Evolutionary conservation across 257 asterid species (phyloP).

Genomic region (Solanum neorickii): DNA sequence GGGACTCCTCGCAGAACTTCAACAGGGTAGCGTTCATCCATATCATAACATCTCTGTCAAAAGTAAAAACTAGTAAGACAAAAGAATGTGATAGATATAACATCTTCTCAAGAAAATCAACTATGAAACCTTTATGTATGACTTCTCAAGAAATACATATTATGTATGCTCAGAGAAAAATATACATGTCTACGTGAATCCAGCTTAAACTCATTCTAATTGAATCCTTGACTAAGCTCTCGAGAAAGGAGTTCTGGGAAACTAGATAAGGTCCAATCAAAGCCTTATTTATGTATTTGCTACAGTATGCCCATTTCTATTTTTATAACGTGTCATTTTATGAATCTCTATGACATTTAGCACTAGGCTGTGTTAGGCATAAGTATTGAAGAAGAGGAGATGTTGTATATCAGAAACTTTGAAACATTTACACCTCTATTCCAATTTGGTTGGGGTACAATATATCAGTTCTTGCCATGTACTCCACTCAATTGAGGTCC

Average conservation of each 20-base stretch:
- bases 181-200: background rate
- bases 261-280: background rate
- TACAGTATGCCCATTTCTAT: background rate
- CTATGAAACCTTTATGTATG: background rate
- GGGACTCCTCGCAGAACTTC: conserved; percentile 21
- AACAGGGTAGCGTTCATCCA: conserved; percentile 26
- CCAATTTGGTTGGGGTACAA: background rate
- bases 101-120: background rate
- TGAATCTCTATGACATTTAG: background rate
- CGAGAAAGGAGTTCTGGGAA: background rate
- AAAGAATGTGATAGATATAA: background rate
- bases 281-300: background rate
- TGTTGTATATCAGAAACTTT: background rate
- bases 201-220: background rate
- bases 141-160: background rate
- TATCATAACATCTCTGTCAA: conserved; percentile 49
- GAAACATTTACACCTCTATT: background rate
- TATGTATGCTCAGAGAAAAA: background rate
- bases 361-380: background rate
- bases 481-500: background rate
- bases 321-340: background rate
- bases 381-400: background rate
- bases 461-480: background rate
- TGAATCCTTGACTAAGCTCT: background rate
- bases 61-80: conserved; percentile 1